A percentile compares a stretch with the other conserved stretches of the same genome.
phyloP scores from a whole-genome alignment of 163 green algal species.

The Chlorella variabilis region DNA sequence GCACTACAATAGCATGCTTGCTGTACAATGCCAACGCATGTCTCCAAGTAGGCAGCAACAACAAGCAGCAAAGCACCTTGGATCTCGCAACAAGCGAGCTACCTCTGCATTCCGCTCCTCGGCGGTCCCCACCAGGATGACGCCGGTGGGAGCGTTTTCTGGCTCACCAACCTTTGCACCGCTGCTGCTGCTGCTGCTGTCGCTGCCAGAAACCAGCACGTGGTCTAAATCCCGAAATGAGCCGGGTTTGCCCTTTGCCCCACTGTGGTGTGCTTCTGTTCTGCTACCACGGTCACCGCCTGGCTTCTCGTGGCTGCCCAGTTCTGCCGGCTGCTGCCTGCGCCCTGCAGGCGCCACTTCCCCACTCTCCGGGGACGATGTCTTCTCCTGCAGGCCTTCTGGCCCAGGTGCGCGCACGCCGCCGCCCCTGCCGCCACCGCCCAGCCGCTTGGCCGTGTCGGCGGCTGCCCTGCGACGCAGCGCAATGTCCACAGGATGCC shows the following conservation, averaged over 20 bases:
- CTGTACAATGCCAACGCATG: too few species aligned
- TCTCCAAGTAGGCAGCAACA: too few species aligned
- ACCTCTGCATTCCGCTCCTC: slow-evolving; percentile 33
- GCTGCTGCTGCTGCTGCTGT: not conserved
- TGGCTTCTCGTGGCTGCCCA: not conserved
- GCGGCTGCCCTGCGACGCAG: too few species aligned
- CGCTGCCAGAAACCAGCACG: not conserved
- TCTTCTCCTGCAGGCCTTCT: too few species aligned
- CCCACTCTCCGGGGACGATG: slow-evolving; percentile 5
- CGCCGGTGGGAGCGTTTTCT: not conserved
- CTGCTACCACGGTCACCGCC: not conserved
- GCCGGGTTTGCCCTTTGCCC: too few species aligned
- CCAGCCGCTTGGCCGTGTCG: too few species aligned
- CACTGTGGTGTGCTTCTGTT: too few species aligned
- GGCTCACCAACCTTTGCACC: not conserved
- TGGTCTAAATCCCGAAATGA: not conserved
- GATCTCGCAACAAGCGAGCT: slow-evolving; percentile 28
- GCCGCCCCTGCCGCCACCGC: too few species aligned
- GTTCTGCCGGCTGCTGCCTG: not conserved
- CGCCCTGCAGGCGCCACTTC: not conserved
- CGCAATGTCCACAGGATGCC: not conserved
- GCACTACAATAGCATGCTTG: too few species aligned
- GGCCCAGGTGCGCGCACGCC: too few species aligned
- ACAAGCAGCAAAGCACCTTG: slow-evolving; percentile 16
- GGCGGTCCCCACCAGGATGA: slow-evolving; percentile 28